These are phyloP conservation scores for Leccinum longicurvipes DNA, from an alignment of 768 basidiomycete species.

Conservation along the genomic window DNA sequence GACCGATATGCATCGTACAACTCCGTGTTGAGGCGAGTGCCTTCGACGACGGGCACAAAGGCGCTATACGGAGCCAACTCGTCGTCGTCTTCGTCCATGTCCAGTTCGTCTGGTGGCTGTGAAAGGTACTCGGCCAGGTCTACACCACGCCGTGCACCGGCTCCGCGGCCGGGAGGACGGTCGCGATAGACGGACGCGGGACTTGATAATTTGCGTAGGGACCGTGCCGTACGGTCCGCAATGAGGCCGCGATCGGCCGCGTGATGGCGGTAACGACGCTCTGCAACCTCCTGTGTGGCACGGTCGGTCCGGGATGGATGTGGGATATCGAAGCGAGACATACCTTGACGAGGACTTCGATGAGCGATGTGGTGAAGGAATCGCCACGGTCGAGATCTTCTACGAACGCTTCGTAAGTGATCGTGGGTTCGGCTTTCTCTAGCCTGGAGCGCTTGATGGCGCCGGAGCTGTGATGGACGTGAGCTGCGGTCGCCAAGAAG, in stretches of 20 bases:
- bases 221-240: constrained; percentile 63
- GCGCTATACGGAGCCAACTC: constrained; percentile 46
- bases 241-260: constrained; percentile 56
- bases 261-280: constrained; percentile 56
- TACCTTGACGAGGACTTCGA: constrained; percentile 80
- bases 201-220: constrained; percentile 54
- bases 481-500: neutral
- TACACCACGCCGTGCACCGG: constrained; percentile 27
- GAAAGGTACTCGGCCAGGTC: constrained; percentile 52
- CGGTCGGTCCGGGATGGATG: constrained; percentile 2
- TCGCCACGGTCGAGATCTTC: constrained; percentile 76
- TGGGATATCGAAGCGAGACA: constrained; percentile 15
- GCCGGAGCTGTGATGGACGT: constrained; percentile 50
- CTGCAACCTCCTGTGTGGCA: constrained; percentile 63
- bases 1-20: constrained; percentile 62
- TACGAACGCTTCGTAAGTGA: constrained; percentile 73
- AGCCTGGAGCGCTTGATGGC: constrained; percentile 66
- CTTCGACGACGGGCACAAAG: constrained; percentile 41
- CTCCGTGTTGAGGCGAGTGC: constrained; percentile 54
- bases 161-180: constrained; percentile 36
- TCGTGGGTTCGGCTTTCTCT: constrained; percentile 60
- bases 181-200: constrained; percentile 54
- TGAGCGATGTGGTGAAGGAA: constrained; percentile 70
- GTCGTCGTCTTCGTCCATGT: constrained; percentile 67
- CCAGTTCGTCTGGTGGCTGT: constrained; percentile 53